Conservation (phyloP, 2,329 filamentous ascomycete species). For the Sporothrix variecibatus region DNA sequence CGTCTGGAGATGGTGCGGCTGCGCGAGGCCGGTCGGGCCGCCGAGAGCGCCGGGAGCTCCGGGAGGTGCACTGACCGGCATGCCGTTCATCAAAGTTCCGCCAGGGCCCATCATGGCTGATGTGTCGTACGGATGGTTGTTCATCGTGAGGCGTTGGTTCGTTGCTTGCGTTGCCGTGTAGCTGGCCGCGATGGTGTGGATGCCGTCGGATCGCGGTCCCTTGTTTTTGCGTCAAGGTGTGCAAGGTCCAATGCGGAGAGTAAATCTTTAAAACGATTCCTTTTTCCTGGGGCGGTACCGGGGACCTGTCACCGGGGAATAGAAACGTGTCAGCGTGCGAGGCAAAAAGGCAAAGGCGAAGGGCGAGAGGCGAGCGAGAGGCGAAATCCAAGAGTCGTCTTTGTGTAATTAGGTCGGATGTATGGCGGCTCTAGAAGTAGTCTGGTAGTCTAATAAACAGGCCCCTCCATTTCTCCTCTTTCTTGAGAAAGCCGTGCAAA, state of each 20-base stretch:
- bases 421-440: background rate
- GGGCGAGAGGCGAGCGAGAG: background rate
- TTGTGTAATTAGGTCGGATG: background rate
- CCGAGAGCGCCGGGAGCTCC: background rate
- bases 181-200: background rate
- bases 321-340: conserved; percentile 13
- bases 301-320: background rate
- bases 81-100: conserved; percentile 1
- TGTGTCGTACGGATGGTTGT: conserved; percentile 6
- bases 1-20: background rate
- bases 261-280: background rate
- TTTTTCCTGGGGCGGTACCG: background rate
- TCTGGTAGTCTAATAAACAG: background rate
- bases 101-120: conserved; percentile 10
- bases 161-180: background rate
- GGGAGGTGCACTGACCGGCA: background rate
- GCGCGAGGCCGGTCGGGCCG: background rate
- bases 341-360: background rate
- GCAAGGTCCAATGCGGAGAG: background rate
- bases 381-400: background rate
- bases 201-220: background rate
- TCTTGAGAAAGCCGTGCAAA: background rate
- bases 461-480: conserved; percentile 5
- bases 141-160: background rate
- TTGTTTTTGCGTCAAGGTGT: background rate